These are phyloP conservation scores for Omphalotus olearius DNA, from an alignment of 1,284 basidiomycete species.

Conservation along the genomic window DNA sequence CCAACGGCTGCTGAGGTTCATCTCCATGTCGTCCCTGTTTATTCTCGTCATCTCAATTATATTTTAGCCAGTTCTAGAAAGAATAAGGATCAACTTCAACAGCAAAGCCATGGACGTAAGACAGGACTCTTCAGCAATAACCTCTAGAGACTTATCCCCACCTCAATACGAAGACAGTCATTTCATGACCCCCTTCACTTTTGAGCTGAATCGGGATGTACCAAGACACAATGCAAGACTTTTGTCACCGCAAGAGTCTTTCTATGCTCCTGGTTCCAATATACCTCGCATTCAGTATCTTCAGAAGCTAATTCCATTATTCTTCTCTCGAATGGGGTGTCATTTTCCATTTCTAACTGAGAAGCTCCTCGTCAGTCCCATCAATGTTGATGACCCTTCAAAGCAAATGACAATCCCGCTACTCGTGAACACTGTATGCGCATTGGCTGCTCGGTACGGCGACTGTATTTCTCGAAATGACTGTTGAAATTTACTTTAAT, in stretches of 20 bases:
- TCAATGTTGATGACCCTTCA: slow-evolving; percentile 12
- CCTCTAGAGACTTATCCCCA: no score
- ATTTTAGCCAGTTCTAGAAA: no score
- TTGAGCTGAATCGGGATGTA: no score
- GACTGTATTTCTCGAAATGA: not conserved
- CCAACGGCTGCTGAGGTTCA: slow-evolving; percentile 13
- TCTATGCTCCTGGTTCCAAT: slow-evolving; percentile 10
- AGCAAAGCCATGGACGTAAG: no score
- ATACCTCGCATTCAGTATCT: slow-evolving; percentile 8
- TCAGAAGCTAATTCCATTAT: slow-evolving; percentile 10
- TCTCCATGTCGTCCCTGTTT: not conserved
- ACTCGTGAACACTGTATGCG: slow-evolving; percentile 13
- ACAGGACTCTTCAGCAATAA: no score
- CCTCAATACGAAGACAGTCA: no score
- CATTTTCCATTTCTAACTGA: slow-evolving; percentile 15
- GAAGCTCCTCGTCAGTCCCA: slow-evolving; percentile 6
- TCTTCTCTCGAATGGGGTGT: slow-evolving; percentile 13
- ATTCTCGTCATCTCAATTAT: not conserved
- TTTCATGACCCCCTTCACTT: no score
- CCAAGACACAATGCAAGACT: no score
- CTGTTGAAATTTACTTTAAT: not conserved
- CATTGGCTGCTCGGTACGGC: slow-evolving; percentile 12
- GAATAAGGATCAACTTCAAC: no score
- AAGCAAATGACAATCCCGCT: slow-evolving; percentile 11
- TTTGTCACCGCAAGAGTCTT: slow-evolving; percentile 2